Percentiles rank a stretch among this genome's conserved stretches.
Evolutionary conservation across 2,329 filamentous ascomycete genomes (phyloP).

Genomic region (Penicillium polonicum): DNA sequence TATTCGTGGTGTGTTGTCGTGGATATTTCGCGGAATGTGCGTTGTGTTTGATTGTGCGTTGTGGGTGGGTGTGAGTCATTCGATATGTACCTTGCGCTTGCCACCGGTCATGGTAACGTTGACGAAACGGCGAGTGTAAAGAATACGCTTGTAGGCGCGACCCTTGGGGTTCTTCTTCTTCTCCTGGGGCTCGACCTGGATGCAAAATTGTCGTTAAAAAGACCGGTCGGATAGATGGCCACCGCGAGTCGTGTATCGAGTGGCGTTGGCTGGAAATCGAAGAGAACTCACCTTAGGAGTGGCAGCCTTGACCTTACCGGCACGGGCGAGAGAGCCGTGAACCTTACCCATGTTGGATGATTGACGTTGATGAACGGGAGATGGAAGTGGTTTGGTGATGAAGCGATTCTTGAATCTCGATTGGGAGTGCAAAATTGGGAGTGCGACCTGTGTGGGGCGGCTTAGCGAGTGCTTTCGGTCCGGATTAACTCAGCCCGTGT

Average conservation of each 20-base stretch:
- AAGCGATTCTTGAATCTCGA: constrained; percentile 23
- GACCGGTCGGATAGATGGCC: constrained; percentile 7
- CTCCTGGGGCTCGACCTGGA: constrained; percentile 54
- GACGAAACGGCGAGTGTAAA: constrained; percentile 96
- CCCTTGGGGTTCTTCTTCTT: constrained; percentile 97
- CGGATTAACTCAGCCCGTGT: constrained; percentile 16
- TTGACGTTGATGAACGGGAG: constrained; percentile 26
- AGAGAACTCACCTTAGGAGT: constrained; percentile 38
- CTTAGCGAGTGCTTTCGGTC: constrained; percentile 25
- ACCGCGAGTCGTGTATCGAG: constrained; percentile 12
- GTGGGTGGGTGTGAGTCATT: constrained; percentile 15
- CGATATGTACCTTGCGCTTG: constrained; percentile 82
- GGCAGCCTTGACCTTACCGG: constrained; percentile 97
- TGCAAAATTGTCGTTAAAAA: constrained; percentile 22
- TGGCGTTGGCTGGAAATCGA: constrained; percentile 13
- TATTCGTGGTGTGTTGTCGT: constrained; percentile 13
- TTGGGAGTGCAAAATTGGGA: constrained; percentile 29
- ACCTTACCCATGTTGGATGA: constrained; percentile 74
- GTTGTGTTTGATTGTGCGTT: constrained; percentile 26
- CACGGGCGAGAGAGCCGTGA: constrained; percentile 91
- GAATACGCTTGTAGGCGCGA: constrained; percentile 93
- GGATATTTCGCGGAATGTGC: background rate
- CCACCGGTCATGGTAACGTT: constrained; percentile 96
- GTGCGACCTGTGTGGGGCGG: constrained; percentile 30
- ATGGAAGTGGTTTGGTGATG: constrained; percentile 27